Conservation (phyloP, 2,329 filamentous ascomycete species). For the Colletotrichum melonis region DNA sequence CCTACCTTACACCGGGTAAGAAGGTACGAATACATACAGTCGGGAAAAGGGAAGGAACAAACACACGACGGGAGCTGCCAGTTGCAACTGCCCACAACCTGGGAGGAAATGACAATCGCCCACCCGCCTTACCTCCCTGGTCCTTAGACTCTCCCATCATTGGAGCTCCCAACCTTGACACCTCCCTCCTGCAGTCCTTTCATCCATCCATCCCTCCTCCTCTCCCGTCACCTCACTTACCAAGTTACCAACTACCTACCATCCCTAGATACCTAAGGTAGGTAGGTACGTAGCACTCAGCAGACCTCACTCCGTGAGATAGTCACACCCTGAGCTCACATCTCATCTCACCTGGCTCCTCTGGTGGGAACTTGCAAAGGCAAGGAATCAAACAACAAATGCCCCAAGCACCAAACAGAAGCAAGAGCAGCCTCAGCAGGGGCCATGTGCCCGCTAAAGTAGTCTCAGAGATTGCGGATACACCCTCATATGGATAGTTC, state of each 20-base stretch:
- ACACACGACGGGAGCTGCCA: not conserved
- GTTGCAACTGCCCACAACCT: not conserved
- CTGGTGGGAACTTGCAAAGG: not conserved
- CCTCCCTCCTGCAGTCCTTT: not conserved
- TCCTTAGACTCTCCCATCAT: not conserved
- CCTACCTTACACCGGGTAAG: too few relatives aligned
- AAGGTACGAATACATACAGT: not conserved
- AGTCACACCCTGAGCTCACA: not conserved
- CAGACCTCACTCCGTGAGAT: not conserved
- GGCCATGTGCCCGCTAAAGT: conserved; percentile 29
- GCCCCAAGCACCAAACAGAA: conserved; percentile 12
- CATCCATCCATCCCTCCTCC: not conserved
- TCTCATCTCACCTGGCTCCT: not conserved
- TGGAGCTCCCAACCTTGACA: not conserved
- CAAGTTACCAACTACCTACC: too few relatives aligned
- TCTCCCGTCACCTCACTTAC: not conserved
- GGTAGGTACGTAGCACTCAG: not conserved
- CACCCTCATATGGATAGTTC: conserved; percentile 4
- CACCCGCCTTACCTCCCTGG: not conserved
- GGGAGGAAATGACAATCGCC: conserved; percentile 2
- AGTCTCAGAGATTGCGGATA: conserved; percentile 31
- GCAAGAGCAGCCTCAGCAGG: not conserved
- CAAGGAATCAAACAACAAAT: not conserved
- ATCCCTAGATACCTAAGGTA: not conserved
- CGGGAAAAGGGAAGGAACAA: not conserved